These are phyloP conservation scores for Dendrobium officinale DNA, from an alignment of 106 monocot species.

Conservation along the genomic window DNA sequence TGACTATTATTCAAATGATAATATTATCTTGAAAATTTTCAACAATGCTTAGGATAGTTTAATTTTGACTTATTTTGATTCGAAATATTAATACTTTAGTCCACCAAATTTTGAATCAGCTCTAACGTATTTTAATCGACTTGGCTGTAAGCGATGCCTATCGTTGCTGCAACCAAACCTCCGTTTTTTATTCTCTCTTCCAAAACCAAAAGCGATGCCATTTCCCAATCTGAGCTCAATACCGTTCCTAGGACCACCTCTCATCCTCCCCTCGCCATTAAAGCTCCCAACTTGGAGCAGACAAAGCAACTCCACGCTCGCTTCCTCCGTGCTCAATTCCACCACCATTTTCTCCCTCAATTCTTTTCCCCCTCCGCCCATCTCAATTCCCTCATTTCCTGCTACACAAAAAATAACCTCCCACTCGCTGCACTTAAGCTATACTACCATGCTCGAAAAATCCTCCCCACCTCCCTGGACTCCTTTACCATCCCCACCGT, in stretches of 20 bases:
- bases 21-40: no score
- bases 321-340: constrained; percentile 29
- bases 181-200: neutral
- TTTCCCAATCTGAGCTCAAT: neutral
- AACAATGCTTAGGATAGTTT: no score
- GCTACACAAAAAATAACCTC: constrained; percentile 27
- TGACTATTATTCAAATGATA: no score
- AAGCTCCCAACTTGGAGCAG: constrained; percentile 12
- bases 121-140: no score
- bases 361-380: neutral
- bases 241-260: neutral
- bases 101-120: no score
- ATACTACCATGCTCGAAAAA: constrained; percentile 21
- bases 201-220: no score
- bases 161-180: neutral
- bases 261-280: neutral
- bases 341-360: neutral
- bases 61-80: no score
- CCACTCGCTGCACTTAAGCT: constrained; percentile 23
- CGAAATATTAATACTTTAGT: no score
- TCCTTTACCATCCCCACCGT: constrained; percentile 41
- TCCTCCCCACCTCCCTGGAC: constrained; percentile 12
- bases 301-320: constrained; percentile 42
- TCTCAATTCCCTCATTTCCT: constrained; percentile 47
- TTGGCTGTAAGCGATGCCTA: neutral